Evolutionary conservation across 2,329 filamentous ascomycete genomes (phyloP).

Genomic region (Aspergillus piperis): DNA sequence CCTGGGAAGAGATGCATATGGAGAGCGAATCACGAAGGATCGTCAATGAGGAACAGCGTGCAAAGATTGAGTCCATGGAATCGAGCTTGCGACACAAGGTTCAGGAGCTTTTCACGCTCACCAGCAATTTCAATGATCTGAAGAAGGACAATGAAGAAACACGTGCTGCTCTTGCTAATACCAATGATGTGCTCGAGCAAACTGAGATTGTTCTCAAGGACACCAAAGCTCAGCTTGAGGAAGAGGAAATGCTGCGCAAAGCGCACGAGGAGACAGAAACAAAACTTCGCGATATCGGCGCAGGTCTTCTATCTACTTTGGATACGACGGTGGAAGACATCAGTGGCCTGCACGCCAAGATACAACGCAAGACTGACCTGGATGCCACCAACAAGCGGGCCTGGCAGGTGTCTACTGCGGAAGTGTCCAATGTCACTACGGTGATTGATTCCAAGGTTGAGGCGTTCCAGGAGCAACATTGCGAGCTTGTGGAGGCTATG

Average conservation of each 20-base stretch:
- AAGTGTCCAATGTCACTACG: conserved; percentile 74
- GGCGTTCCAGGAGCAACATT: conserved; percentile 71
- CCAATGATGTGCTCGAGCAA: conserved; percentile 78
- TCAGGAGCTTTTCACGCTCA: conserved; percentile 85
- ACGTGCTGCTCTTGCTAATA: conserved; percentile 70
- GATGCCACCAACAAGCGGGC: conserved; percentile 75
- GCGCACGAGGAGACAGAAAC: conserved; percentile 85
- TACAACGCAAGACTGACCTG: conserved; percentile 79
- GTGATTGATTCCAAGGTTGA: conserved; percentile 75
- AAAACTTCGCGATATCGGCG: conserved; percentile 71
- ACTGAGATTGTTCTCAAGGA: conserved; percentile 81
- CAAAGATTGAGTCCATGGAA: conserved; percentile 91
- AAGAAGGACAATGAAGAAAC: conserved; percentile 88
- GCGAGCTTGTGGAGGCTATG: conserved; percentile 67
- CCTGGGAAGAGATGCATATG: conserved; percentile 86
- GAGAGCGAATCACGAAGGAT: conserved; percentile 92
- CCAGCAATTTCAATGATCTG: conserved; percentile 80
- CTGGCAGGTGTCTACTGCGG: conserved; percentile 75
- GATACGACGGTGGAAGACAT: conserved; percentile 78
- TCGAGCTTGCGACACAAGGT: conserved; percentile 88
- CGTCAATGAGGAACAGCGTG: conserved; percentile 85
- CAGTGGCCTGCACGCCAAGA: conserved; percentile 78
- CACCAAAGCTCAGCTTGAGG: conserved; percentile 72
- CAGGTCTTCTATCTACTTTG: conserved; percentile 75
- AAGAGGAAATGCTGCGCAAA: conserved; percentile 76